Evolutionary conservation across 2,329 filamentous ascomycete species (phyloP).

Genomic region (Aspergillus latus): DNA sequence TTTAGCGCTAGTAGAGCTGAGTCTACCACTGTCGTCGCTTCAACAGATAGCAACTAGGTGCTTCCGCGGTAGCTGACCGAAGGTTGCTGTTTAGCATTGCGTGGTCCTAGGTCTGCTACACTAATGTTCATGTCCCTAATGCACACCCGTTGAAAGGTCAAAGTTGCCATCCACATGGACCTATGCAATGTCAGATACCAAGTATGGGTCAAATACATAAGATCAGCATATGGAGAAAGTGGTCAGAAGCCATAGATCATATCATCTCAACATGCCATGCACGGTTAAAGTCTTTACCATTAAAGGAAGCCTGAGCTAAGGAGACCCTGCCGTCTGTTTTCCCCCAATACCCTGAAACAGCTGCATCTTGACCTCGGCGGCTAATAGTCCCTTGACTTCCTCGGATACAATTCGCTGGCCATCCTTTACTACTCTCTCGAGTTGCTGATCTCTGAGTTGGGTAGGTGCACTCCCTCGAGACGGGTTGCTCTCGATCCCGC

Average conservation of each 20-base stretch:
- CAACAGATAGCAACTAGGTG: too few species aligned
- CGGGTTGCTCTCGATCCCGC: constrained; percentile 36
- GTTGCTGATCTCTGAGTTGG: constrained; percentile 43
- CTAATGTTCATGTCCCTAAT: background rate
- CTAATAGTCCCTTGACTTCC: constrained; percentile 49
- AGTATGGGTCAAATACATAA: too few species aligned
- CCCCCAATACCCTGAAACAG: constrained; percentile 49
- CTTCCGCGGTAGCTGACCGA: too few species aligned
- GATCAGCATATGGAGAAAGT: background rate
- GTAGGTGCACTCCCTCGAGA: constrained; percentile 31
- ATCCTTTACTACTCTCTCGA: constrained; percentile 56
- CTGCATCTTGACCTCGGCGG: constrained; percentile 53
- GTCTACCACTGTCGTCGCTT: too few species aligned
- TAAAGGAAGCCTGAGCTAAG: background rate
- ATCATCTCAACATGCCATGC: background rate
- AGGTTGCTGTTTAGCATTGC: too few species aligned
- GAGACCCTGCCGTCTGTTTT: constrained; percentile 19
- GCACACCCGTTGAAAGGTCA: too few species aligned
- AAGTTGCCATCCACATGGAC: too few species aligned
- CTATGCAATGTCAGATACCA: too few species aligned
- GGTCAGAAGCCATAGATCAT: background rate
- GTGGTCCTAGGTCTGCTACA: background rate
- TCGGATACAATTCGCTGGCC: constrained; percentile 59
- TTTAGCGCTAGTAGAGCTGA: too few species aligned
- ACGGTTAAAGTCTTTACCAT: background rate